Conservation (phyloP, 768 basidiomycete species). For the Trametes cubensis region DNA sequence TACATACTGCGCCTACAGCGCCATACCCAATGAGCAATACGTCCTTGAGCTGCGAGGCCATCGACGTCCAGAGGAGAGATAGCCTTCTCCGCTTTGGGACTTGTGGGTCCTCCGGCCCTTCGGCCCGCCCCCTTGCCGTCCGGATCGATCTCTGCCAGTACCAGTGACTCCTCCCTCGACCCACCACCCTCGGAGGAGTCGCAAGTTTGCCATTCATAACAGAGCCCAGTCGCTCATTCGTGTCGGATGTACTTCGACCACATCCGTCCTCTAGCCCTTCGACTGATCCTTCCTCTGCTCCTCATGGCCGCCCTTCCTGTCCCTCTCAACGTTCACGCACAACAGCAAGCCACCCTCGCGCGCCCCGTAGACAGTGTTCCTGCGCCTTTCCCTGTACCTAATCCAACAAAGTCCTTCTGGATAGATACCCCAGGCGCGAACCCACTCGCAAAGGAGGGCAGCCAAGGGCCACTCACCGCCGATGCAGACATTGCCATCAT, state of each 20-base stretch:
- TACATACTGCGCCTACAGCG: conserved; percentile 67
- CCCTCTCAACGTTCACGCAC: conserved; percentile 23
- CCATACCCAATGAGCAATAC: conserved; percentile 67
- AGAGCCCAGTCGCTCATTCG: too few relatives aligned
- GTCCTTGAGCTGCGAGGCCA: conserved; percentile 39
- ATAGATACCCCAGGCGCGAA: conserved; percentile 58
- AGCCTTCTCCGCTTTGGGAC: neutral
- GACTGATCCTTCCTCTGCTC: neutral
- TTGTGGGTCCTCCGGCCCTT: neutral
- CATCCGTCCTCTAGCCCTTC: too few relatives aligned
- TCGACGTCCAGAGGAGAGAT: neutral
- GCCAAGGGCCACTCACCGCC: conserved; percentile 55
- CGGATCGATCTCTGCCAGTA: too few relatives aligned
- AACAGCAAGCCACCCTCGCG: conserved; percentile 24
- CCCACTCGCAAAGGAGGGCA: conserved; percentile 69
- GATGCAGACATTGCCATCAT: conserved; percentile 78
- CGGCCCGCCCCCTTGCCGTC: neutral
- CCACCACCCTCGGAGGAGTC: neutral
- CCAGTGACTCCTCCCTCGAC: neutral
- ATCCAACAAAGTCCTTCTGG: conserved; percentile 80
- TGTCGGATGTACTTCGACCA: too few relatives aligned
- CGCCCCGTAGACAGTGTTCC: conserved; percentile 9
- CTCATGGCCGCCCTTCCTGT: conserved; percentile 25
- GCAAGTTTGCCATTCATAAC: too few relatives aligned
- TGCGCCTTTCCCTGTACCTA: conserved; percentile 53